Conservation (phyloP, 768 basidiomycete species). For the Hydnomerulius pinastri region DNA sequence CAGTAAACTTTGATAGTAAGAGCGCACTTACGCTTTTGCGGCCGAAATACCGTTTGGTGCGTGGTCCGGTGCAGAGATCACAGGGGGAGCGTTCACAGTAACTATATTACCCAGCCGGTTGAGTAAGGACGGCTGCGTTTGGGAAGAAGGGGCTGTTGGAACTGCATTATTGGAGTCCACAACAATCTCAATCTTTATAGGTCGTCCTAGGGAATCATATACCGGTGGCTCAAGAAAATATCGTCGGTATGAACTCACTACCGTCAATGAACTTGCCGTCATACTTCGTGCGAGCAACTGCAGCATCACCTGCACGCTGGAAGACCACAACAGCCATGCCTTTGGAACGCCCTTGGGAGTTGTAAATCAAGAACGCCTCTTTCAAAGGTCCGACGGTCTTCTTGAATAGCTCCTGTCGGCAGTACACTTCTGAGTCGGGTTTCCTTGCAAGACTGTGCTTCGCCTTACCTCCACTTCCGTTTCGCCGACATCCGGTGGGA, state of each 20-base stretch:
- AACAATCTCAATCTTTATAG: constrained; percentile 66
- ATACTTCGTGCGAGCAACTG: constrained; percentile 64
- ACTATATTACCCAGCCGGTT: constrained; percentile 33
- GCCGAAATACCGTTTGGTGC: constrained; percentile 16
- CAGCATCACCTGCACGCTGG: constrained; percentile 63
- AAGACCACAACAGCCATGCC: constrained; percentile 81
- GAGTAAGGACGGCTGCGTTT: constrained; percentile 39
- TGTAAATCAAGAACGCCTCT: constrained; percentile 73
- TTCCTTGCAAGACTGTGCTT: background rate
- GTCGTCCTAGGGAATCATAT: constrained; percentile 48
- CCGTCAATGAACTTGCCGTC: constrained; percentile 76
- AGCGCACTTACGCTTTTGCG: constrained; percentile 11
- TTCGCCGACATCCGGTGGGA: constrained; percentile 70
- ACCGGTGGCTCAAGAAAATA: background rate
- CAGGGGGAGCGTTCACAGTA: background rate
- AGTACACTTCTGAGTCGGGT: constrained; percentile 8
- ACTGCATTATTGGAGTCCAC: constrained; percentile 40
- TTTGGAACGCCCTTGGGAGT: constrained; percentile 72
- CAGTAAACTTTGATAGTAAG: background rate
- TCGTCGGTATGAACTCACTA: constrained; percentile 35
- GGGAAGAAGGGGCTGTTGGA: constrained; percentile 24
- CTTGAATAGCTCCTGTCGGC: constrained; percentile 65
- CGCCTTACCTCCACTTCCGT: constrained; percentile 63
- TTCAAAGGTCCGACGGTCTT: constrained; percentile 76
- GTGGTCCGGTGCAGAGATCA: constrained; percentile 12